Evolutionary conservation across 2,329 filamentous ascomycete genomes (phyloP).

Genomic region (Diplodia corticola): DNA sequence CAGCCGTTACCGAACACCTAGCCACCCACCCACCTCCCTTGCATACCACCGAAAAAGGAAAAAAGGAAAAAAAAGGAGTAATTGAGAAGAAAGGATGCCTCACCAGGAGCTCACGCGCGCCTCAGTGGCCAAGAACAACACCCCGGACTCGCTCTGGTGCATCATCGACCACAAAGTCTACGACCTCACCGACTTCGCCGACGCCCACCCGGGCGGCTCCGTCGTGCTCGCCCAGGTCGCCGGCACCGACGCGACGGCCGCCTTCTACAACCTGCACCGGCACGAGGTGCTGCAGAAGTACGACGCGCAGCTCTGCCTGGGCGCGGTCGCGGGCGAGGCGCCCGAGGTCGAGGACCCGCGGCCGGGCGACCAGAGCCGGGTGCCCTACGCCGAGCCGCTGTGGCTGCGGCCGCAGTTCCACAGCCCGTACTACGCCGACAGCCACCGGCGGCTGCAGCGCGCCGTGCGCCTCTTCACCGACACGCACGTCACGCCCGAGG

Average conservation of each 20-base stretch:
- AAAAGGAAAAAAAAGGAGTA: too few species aligned
- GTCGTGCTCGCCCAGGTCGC: slow-evolving; percentile 79
- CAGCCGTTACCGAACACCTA: background rate
- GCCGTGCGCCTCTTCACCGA: slow-evolving; percentile 75
- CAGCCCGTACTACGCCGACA: slow-evolving; percentile 77
- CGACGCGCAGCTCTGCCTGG: slow-evolving; percentile 66
- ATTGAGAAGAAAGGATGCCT: slow-evolving; percentile 8
- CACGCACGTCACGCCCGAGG: slow-evolving; percentile 69
- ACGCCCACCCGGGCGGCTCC: slow-evolving; percentile 81
- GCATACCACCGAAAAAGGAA: background rate
- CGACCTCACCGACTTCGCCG: slow-evolving; percentile 80
- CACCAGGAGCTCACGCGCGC: slow-evolving; percentile 42
- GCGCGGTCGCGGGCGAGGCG: slow-evolving; percentile 72
- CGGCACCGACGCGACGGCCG: slow-evolving; percentile 75
- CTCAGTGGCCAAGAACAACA: slow-evolving; percentile 73
- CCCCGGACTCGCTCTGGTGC: slow-evolving; percentile 75
- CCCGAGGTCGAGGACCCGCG: slow-evolving; percentile 69
- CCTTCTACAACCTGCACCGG: slow-evolving; percentile 89
- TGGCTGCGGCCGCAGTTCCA: slow-evolving; percentile 79
- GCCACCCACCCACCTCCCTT: background rate
- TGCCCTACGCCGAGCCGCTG: slow-evolving; percentile 82
- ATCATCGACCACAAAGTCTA: slow-evolving; percentile 87
- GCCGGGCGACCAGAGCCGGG: slow-evolving; percentile 69
- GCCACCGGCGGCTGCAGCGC: slow-evolving; percentile 66
- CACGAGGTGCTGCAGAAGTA: slow-evolving; percentile 88